A percentile compares a stretch with the other conserved stretches of the same genome.
Conservation (phyloP, 495 filamentous ascomycete genomes). For the Jackrogersella multiformis region DNA sequence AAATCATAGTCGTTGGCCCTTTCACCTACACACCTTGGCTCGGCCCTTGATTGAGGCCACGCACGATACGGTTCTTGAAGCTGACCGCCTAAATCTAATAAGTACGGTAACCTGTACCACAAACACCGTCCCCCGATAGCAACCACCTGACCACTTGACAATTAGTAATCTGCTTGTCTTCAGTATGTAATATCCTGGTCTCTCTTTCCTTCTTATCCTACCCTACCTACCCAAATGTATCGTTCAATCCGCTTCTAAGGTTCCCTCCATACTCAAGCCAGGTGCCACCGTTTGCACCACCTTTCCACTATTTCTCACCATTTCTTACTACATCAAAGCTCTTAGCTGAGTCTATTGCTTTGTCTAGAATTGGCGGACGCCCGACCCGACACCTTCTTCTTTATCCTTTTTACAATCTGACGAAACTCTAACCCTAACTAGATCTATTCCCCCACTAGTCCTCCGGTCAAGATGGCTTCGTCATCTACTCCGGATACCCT, state of each 20-base stretch:
- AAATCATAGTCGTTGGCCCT: background rate
- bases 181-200: constrained; percentile 14
- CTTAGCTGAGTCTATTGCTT: constrained; percentile 5
- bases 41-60: constrained; percentile 30
- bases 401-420: background rate
- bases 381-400: background rate
- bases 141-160: constrained; percentile 35
- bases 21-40: background rate
- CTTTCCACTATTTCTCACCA: background rate
- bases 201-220: constrained; percentile 2
- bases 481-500: constrained; percentile 66
- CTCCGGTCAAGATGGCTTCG: constrained; percentile 41
- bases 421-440: constrained; percentile 1
- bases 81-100: constrained; percentile 39
- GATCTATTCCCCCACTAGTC: constrained; percentile 17
- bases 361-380: constrained; percentile 11
- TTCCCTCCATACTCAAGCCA: background rate
- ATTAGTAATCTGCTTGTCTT: constrained; percentile 34
- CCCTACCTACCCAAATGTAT: constrained; percentile 2
- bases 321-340: constrained; percentile 6
- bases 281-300: constrained; percentile 14
- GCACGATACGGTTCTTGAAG: constrained; percentile 32
- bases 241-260: constrained; percentile 2
- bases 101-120: constrained; percentile 29
- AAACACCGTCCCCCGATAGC: constrained; percentile 29